Evolutionary conservation across 176 grass and related monocot genomes (phyloP).

Genomic region (Eleusine coracana): DNA sequence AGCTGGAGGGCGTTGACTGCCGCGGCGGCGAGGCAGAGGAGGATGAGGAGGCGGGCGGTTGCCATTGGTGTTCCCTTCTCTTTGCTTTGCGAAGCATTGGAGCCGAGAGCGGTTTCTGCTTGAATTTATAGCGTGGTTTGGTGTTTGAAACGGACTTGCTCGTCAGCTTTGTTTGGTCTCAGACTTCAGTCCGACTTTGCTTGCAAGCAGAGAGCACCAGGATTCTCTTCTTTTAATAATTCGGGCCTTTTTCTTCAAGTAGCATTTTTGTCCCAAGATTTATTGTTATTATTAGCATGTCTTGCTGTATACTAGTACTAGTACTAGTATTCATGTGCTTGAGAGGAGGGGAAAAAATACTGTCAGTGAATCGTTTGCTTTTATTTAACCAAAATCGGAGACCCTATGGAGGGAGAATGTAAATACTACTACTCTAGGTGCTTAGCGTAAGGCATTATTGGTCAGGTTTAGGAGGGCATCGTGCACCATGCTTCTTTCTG

Average conservation of each 20-base stretch:
- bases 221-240: not conserved
- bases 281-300: not conserved
- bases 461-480: no score
- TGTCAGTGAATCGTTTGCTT: no score
- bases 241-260: not conserved
- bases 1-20: conserved; percentile 16
- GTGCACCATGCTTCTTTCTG: not conserved
- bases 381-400: no score
- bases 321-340: no score
- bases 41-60: not conserved
- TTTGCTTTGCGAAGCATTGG: not conserved
- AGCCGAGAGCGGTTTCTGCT: conserved; percentile 22
- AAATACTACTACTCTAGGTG: no score
- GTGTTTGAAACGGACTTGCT: not conserved
- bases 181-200: conserved; percentile 25
- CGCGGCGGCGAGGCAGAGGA: conserved; percentile 20
- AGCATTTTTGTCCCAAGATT: not conserved
- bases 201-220: conserved; percentile 23
- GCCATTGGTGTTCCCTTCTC: not conserved
- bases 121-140: no score
- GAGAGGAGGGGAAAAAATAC: no score
- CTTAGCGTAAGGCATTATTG: no score
- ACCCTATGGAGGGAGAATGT: no score
- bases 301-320: no score
- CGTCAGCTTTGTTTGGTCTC: not conserved